Base-by-base conservation (phyloP, 2,329 filamentous ascomycete genomes). In the Colletotrichum tofieldiae region DNA sequence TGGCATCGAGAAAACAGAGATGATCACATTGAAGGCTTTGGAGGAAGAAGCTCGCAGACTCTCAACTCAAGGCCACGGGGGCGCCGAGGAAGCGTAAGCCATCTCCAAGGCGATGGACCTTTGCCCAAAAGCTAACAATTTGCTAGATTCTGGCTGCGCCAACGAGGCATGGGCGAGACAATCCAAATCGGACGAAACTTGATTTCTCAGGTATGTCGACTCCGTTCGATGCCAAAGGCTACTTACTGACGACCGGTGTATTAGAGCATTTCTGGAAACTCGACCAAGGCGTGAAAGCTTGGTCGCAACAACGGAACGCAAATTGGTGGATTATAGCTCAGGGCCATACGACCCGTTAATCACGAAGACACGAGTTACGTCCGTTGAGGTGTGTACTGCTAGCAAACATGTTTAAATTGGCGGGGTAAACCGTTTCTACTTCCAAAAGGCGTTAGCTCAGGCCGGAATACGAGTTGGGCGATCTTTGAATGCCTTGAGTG, bases 11-110 rank as follows among this genome's bases (percentile, higher is more conserved):
- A 85, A 84, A 18, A 87, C 86, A 14, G 90, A 91, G 76, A 89
- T 90, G 78, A 93, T 94, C 71, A 93, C 90, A 3, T 84, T 90
- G 39, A 87, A 85, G 73, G 87, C 85, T 7, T 83, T 95, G 1
- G 93, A 95, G 79, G 93, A 90, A 63, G 89, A 90, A 74, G 88
- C 88, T 2, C 84, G 88, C 32, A 79, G 83, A 66, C 80, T 85
- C n/a, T 89, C 87, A 1, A 81, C 85, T 12, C 80, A 79, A 12
- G 87, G 87, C 3, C 84, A 86, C 55, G 85, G 85, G 47, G 84
- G 84, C 4, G 84, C 87, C 1, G 88, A 90, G 73, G 85, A 90
- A 74, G 74, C 82, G 85, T 88, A 78, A 81, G 86, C 76, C 35
- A 37, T 23, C n/a, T 37, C n/a, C 14, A 41, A 26, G 8, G 3